phyloP scores from a whole-genome alignment of 2,329 filamentous ascomycete species.

The Gaeumannomyces sp. region DNA sequence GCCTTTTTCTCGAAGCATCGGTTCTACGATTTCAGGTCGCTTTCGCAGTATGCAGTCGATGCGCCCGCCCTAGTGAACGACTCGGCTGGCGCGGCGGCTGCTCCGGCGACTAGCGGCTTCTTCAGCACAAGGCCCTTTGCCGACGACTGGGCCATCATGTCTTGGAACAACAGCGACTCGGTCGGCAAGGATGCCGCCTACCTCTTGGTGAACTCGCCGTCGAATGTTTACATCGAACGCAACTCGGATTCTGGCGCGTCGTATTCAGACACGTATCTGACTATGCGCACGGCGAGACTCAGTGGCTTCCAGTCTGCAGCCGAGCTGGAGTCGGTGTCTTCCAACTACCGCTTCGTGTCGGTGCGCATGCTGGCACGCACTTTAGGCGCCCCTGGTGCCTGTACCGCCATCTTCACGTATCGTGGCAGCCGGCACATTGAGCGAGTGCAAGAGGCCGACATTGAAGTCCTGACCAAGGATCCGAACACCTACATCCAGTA shows the following conservation, averaged over 20 bases:
- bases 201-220: slow-evolving; percentile 32
- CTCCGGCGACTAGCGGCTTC: slow-evolving; percentile 30
- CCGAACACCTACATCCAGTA: slow-evolving; percentile 33
- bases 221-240: slow-evolving; percentile 34
- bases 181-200: slow-evolving; percentile 25
- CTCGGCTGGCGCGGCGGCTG: slow-evolving; percentile 15
- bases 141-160: slow-evolving; percentile 25
- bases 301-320: slow-evolving; percentile 22
- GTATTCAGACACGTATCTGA: slow-evolving; percentile 13
- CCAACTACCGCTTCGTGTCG: slow-evolving; percentile 24
- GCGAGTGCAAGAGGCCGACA: slow-evolving; percentile 29
- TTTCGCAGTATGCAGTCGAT: slow-evolving; percentile 30
- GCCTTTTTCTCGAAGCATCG: slow-evolving; percentile 38
- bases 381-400: slow-evolving; percentile 23
- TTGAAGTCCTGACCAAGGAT: slow-evolving; percentile 35
- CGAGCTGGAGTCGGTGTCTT: slow-evolving; percentile 24
- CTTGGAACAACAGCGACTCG: slow-evolving; percentile 16
- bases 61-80: slow-evolving; percentile 15
- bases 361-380: slow-evolving; percentile 28
- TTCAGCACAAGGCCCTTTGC: slow-evolving; percentile 26
- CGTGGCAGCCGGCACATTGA: slow-evolving; percentile 19
- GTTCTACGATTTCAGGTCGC: slow-evolving; percentile 45
- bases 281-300: slow-evolving; percentile 17
- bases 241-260: slow-evolving; percentile 23
- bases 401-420: slow-evolving; percentile 31